A percentile compares a stretch with the other conserved stretches of the same genome.
Conservation (phyloP, 2,329 filamentous ascomycete genomes). For the Fusarium agapanthi region DNA sequence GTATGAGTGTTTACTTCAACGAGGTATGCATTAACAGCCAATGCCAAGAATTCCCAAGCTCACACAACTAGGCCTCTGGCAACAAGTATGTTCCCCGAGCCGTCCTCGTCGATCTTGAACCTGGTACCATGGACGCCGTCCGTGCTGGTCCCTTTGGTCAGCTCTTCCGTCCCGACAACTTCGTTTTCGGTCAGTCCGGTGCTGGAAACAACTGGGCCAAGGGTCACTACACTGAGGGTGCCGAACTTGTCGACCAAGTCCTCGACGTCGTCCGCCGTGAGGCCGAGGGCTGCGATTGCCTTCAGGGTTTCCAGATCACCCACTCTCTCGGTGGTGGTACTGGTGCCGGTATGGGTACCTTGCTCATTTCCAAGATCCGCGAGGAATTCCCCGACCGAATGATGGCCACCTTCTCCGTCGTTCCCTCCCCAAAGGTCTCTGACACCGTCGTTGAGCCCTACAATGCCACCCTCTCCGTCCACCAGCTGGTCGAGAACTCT, state of each 20-base stretch:
- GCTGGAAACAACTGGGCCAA: conserved; percentile 99
- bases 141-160: conserved; percentile 97
- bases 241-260: conserved; percentile 97
- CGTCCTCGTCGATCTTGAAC: conserved; percentile 99
- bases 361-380: conserved; percentile 99
- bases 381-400: conserved; percentile 99
- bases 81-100: conserved; percentile 99
- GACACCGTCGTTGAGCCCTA: conserved; percentile 99
- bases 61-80: conserved; percentile 75
- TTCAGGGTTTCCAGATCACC: conserved; percentile 99
- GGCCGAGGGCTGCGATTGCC: conserved; percentile 98
- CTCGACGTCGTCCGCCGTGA: conserved; percentile 98
- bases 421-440: conserved; percentile 98
- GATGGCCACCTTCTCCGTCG: conserved; percentile 99
- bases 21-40: conserved; percentile 54
- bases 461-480: conserved; percentile 98
- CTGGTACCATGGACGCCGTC: conserved; percentile 99
- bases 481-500: conserved; percentile 99
- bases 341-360: conserved; percentile 99
- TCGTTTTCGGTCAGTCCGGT: conserved; percentile 99
- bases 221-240: conserved; percentile 99
- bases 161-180: conserved; percentile 99
- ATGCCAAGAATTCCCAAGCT: conserved; percentile 4
- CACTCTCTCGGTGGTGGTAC: conserved; percentile 99
- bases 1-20: conserved; percentile 99